Evolutionary conservation across 129 eudicot genomes (phyloP).

Genomic region (Smallanthus sonchifolius): DNA sequence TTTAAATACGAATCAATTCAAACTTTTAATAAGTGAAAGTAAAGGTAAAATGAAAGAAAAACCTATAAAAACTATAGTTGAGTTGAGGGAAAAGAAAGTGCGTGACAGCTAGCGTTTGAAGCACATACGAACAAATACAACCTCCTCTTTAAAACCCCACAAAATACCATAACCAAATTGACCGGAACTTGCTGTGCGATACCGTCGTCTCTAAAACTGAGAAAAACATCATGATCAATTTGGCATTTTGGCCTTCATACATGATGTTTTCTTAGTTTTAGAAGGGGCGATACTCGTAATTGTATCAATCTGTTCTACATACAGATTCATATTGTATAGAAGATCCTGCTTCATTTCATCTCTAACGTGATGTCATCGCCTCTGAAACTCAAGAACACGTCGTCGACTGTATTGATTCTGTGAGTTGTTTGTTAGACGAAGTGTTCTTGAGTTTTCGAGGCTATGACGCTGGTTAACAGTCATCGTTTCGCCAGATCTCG

Average conservation of each 20-base stretch:
- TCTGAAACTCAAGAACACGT: slow-evolving; percentile 22
- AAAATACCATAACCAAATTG: background rate
- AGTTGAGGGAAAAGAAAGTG: too few relatives aligned
- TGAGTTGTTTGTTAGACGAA: background rate
- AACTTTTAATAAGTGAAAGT: too few relatives aligned
- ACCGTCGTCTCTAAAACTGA: slow-evolving; percentile 17
- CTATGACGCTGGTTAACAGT: background rate
- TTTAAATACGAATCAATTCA: too few relatives aligned
- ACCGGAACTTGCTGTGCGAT: background rate
- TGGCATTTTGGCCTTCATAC: background rate
- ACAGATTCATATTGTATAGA: too few relatives aligned
- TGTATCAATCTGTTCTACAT: background rate
- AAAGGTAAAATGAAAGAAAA: too few relatives aligned
- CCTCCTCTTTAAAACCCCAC: background rate
- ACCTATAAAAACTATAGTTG: too few relatives aligned
- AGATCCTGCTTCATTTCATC: background rate
- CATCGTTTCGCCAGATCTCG: background rate
- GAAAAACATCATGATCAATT: slow-evolving; percentile 5
- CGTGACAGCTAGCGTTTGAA: background rate
- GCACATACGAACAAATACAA: background rate
- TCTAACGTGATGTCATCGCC: slow-evolving; percentile 9
- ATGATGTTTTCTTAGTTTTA: slow-evolving; percentile 12
- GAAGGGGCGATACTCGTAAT: background rate
- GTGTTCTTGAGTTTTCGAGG: slow-evolving; percentile 12
- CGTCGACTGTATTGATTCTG: background rate